phyloP scores from a whole-genome alignment of 192 early-diverging fungal species.

The Dispira simplex region DNA sequence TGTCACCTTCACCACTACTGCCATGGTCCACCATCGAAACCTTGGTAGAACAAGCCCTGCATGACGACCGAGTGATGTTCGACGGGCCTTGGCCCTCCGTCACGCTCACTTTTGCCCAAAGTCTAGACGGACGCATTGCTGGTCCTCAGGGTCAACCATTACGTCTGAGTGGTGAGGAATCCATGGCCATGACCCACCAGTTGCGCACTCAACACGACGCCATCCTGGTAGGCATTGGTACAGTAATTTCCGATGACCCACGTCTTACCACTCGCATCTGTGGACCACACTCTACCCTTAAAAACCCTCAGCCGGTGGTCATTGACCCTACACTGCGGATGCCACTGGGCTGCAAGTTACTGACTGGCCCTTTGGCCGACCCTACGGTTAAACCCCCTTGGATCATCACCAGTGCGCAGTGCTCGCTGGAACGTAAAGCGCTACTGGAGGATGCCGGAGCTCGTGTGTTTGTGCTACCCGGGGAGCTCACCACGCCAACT shows the following conservation, averaged over 20 bases:
- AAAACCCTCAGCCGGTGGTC: constrained; percentile 56
- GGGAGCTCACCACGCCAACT: neutral
- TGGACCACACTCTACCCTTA: neutral
- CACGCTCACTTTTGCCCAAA: constrained; percentile 83
- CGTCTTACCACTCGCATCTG: constrained; percentile 34
- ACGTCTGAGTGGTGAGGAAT: constrained; percentile 50
- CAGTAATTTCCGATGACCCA: constrained; percentile 68
- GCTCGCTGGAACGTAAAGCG: constrained; percentile 15
- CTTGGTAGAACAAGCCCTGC: too few relatives aligned
- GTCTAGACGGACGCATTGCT: constrained; percentile 71
- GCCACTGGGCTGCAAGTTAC: constrained; percentile 37
- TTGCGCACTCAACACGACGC: constrained; percentile 57
- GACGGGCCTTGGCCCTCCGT: constrained; percentile 25
- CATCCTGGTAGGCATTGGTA: constrained; percentile 77
- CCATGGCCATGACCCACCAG: constrained; percentile 68
- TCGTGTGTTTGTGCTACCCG: constrained; percentile 4
- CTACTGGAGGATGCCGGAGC: neutral
- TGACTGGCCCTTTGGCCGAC: constrained; percentile 22
- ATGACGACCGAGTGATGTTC: too few relatives aligned
- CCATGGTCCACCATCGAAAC: too few relatives aligned
- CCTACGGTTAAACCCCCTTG: constrained; percentile 32
- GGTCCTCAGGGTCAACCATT: constrained; percentile 35
- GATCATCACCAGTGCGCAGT: constrained; percentile 29
- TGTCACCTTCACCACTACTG: too few relatives aligned
- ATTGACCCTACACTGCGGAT: constrained; percentile 55